Conservation (phyloP, 768 basidiomycete genomes). For the Tylopilus rubrobrunneus region DNA sequence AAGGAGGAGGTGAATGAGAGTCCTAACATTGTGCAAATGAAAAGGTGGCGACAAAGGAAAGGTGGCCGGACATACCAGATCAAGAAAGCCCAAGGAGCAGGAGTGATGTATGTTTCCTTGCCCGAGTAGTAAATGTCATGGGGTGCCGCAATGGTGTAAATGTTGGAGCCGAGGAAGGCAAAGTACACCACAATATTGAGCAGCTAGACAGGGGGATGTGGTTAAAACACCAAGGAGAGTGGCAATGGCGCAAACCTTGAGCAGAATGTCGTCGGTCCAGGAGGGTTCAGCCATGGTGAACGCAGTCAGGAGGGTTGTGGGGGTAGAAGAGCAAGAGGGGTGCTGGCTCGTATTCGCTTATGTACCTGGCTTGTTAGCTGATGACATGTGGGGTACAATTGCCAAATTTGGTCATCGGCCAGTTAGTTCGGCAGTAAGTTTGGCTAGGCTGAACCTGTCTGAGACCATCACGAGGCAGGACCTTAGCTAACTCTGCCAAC, state of each 20-base stretch:
- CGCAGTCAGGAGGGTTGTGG: slow-evolving; percentile 1
- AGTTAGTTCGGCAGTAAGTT: not conserved
- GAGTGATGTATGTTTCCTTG: slow-evolving; percentile 90
- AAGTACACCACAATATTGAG: slow-evolving; percentile 81
- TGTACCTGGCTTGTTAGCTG: too few relatives aligned
- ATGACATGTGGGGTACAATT: slow-evolving; percentile 17
- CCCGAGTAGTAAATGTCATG: slow-evolving; percentile 65
- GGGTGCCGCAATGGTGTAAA: slow-evolving; percentile 80
- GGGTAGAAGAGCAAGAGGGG: slow-evolving; percentile 20
- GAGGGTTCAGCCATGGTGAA: slow-evolving; percentile 47
- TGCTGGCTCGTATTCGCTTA: slow-evolving; percentile 17
- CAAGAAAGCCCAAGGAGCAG: slow-evolving; percentile 90
- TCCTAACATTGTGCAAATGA: slow-evolving; percentile 46
- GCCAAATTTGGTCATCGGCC: slow-evolving; percentile 4
- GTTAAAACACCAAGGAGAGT: not conserved
- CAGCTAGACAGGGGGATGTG: slow-evolving; percentile 40
- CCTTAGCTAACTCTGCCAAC: not conserved
- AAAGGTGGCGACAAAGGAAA: not conserved
- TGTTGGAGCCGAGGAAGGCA: slow-evolving; percentile 84
- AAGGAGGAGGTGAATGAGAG: slow-evolving; percentile 84
- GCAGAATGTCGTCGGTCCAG: slow-evolving; percentile 77
- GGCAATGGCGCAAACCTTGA: slow-evolving; percentile 53
- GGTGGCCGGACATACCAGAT: slow-evolving; percentile 58
- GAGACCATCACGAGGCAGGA: not conserved
- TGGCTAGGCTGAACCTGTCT: not conserved